A percentile compares a stretch with the other conserved stretches of the same genome.
These are phyloP conservation scores for Trichosporon faecale DNA, from an alignment of 1,284 basidiomycete species.

Conservation along the genomic window DNA sequence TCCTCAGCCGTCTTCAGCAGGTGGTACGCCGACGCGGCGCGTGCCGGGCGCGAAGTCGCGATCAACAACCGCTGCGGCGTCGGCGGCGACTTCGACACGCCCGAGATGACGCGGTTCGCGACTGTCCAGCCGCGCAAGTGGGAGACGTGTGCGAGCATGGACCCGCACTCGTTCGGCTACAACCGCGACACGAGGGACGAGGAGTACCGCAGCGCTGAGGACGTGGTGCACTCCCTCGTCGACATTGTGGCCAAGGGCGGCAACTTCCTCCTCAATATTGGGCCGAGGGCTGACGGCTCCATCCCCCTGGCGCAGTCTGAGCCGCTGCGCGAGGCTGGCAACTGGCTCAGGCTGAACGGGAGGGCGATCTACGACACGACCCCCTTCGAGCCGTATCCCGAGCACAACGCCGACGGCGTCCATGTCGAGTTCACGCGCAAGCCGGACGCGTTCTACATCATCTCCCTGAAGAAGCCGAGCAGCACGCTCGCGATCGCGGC, in stretches of 20 bases:
- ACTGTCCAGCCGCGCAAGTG: constrained; percentile 58
- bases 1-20: constrained; percentile 56
- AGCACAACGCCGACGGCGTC: constrained; percentile 42
- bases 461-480: constrained; percentile 54
- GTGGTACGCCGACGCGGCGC: constrained; percentile 58
- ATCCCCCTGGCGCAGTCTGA: constrained; percentile 56
- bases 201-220: constrained; percentile 58
- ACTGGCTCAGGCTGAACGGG: constrained; percentile 58
- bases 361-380: constrained; percentile 58
- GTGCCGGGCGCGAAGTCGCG: constrained; percentile 58
- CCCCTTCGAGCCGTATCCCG: constrained; percentile 24
- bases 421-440: constrained; percentile 59
- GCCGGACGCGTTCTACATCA: constrained; percentile 57
- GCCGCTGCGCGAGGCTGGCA: constrained; percentile 57
- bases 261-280: constrained; percentile 58
- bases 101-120: constrained; percentile 59
- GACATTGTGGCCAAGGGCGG: constrained; percentile 54
- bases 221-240: constrained; percentile 58
- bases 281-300: constrained; percentile 59
- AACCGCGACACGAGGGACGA: constrained; percentile 54
- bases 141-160: constrained; percentile 55
- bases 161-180: constrained; percentile 32
- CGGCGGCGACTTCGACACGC: constrained; percentile 58
- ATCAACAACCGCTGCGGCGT: constrained; percentile 58
- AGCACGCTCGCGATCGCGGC: constrained; percentile 41